Evolutionary conservation across 345 rosid genomes (phyloP), one percentile per base, ranked within the genome.

Genomic region (Eucalyptus rudis): DNA sequence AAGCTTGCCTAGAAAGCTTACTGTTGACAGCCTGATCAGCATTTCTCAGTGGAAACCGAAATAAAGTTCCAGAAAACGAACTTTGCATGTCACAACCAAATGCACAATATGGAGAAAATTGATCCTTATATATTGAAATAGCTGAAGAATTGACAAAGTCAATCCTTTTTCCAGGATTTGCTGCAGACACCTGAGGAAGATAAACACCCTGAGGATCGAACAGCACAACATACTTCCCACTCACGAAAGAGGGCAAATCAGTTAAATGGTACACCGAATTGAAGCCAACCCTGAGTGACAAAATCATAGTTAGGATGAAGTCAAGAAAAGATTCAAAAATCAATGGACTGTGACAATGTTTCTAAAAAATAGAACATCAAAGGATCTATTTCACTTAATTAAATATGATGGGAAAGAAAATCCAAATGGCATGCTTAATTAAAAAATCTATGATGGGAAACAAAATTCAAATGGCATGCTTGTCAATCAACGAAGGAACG

Each of bases 251-350:
- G 29, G 99, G 99, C 94, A 97, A 91, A 91, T 97, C 99, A 31
- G 99, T 97, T 89, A 97, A 92, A 92, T 97, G 99, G 88, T 97
- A 97, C 52, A 97, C 99, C 43, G 99, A 96, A 92, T 97, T 96
- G 96, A 97, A 97, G 24, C 99, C 99, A 89, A 96, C 97, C 93
- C 97, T 96, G 89, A 43, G 92, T 88, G 76, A 86, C 36, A 84
- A 91, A 89, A 87, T 13, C 66, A 90, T 22, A 36, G 59, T 29
- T 40, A 49, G 45, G 54, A 90, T 2, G 79, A 87, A 19, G 89
- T 89, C 90, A 92, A 88, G 86, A 87, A 49, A 87, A 58, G 33
- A 86, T 36, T 52, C 31, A 54, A 89, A 29, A 44, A 44, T 43
- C 51, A 85, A 81, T 31, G 50, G 64, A 58, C 88, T 31, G 47